Conservation (phyloP, 495 filamentous ascomycete species). For the Monascus purpureus region DNA sequence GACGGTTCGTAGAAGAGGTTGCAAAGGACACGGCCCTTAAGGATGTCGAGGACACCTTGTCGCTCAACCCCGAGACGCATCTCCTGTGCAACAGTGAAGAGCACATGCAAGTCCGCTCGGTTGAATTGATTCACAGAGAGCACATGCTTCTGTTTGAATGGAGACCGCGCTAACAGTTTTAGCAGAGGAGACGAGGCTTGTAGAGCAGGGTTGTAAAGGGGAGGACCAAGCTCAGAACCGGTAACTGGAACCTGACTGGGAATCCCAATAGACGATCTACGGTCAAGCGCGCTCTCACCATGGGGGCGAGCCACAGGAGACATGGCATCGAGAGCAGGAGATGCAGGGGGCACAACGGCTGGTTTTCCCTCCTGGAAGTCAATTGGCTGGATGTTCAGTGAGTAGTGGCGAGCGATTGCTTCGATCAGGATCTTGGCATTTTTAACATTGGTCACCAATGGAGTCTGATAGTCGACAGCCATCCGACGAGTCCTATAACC, state of each 20-base stretch:
- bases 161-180: conserved; percentile 60
- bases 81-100: conserved; percentile 93
- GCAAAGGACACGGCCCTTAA: conserved; percentile 73
- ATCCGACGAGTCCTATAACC: conserved; percentile 91
- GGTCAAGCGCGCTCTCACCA: conserved; percentile 31
- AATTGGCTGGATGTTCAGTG: conserved; percentile 62
- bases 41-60: conserved; percentile 72
- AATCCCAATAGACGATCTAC: conserved; percentile 31
- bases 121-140: conserved; percentile 82
- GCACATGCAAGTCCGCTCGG: conserved; percentile 71
- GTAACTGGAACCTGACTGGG: conserved; percentile 16
- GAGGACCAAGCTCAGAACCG: conserved; percentile 38
- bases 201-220: conserved; percentile 28
- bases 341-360: conserved; percentile 53
- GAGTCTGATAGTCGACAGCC: conserved; percentile 98
- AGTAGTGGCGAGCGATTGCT: conserved; percentile 77
- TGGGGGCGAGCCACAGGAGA: conserved; percentile 29
- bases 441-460: conserved; percentile 96
- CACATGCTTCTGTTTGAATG: conserved; percentile 77
- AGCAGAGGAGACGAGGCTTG: conserved; percentile 45
- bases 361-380: conserved; percentile 86
- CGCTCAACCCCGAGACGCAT: conserved; percentile 89
- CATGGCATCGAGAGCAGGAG: conserved; percentile 39
- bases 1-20: conserved; percentile 97
- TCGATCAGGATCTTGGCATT: conserved; percentile 96